These are phyloP conservation scores for Acmispon strigosus DNA, from an alignment of 306 rosid species.

Conservation along the genomic window DNA sequence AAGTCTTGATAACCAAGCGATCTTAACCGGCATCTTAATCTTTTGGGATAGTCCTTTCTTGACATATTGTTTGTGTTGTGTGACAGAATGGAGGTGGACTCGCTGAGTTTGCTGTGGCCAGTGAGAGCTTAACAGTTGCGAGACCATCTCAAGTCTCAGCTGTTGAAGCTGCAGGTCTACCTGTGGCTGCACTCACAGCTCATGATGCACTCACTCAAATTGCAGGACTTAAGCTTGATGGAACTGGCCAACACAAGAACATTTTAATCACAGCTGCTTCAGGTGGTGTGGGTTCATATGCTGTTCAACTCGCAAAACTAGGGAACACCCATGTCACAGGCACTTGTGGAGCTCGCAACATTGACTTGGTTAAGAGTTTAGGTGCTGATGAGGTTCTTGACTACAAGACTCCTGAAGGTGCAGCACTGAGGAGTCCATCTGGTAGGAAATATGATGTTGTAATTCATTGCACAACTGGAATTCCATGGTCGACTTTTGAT, in stretches of 20 bases:
- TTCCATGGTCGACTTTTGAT: slow-evolving; percentile 53
- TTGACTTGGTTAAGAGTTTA: slow-evolving; percentile 42
- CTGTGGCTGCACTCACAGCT: slow-evolving; percentile 61
- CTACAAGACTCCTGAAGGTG: slow-evolving; percentile 50
- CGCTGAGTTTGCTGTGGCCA: slow-evolving; percentile 46
- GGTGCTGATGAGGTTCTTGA: slow-evolving; percentile 74
- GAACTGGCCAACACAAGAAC: slow-evolving; percentile 40
- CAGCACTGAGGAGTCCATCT: slow-evolving; percentile 48
- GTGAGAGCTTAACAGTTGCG: slow-evolving; percentile 32
- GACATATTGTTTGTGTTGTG: slow-evolving; percentile 3
- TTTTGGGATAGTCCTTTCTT: too few relatives aligned
- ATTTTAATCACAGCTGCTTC: slow-evolving; percentile 56
- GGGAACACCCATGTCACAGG: slow-evolving; percentile 52
- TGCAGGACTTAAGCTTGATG: slow-evolving; percentile 61
- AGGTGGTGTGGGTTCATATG: slow-evolving; percentile 53
- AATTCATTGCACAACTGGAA: slow-evolving; percentile 35
- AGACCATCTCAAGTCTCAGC: slow-evolving; percentile 60
- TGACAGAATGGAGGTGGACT: slow-evolving; percentile 71
- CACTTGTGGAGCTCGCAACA: slow-evolving; percentile 59
- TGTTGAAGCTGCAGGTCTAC: slow-evolving; percentile 51
- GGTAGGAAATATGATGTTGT: slow-evolving; percentile 51
- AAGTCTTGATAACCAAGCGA: too few relatives aligned
- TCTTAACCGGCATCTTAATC: too few relatives aligned
- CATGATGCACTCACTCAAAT: slow-evolving; percentile 51
- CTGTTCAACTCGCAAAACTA: slow-evolving; percentile 1